Conservation (phyloP, 163 green algal species). For the Scenedesmus sp. region DNA sequence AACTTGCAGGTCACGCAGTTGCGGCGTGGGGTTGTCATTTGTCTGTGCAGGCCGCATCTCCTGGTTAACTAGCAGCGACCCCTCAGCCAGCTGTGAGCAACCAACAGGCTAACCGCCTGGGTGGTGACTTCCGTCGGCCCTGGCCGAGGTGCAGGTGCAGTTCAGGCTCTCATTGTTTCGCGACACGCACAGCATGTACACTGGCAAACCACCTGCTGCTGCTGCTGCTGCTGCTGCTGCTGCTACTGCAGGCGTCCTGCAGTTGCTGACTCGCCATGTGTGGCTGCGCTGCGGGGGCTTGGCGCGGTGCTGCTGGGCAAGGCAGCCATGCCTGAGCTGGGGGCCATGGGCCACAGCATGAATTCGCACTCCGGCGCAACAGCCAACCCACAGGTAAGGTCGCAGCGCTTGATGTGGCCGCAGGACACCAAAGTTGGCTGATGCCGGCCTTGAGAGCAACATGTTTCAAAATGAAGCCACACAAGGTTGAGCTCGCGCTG, state of each 20-base stretch:
- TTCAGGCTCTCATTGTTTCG: neutral
- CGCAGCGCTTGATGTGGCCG: neutral
- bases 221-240: neutral
- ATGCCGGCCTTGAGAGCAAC: too few species aligned
- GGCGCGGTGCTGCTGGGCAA: constrained; percentile 82
- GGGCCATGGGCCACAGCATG: constrained; percentile 70
- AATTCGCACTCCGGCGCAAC: constrained; percentile 65
- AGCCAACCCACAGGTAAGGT: constrained; percentile 57
- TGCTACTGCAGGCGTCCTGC: constrained; percentile 13
- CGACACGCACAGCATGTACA: neutral
- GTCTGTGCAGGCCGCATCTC: too few species aligned
- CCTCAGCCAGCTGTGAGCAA: neutral
- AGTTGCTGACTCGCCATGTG: constrained; percentile 51
- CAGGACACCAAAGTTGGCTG: too few species aligned
- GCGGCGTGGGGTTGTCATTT: too few species aligned
- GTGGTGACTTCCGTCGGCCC: too few species aligned
- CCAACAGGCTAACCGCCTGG: too few species aligned
- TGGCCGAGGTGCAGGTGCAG: too few species aligned
- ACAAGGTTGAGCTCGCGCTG: too few species aligned
- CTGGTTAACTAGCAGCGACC: too few species aligned
- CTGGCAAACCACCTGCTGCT: neutral
- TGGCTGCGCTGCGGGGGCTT: constrained; percentile 64
- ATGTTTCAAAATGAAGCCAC: too few species aligned
- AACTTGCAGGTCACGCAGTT: too few species aligned
- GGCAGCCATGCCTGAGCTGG: constrained; percentile 78